Base-by-base conservation (phyloP, 148 eudicot species). In the Persicaria maculosa region DNA sequence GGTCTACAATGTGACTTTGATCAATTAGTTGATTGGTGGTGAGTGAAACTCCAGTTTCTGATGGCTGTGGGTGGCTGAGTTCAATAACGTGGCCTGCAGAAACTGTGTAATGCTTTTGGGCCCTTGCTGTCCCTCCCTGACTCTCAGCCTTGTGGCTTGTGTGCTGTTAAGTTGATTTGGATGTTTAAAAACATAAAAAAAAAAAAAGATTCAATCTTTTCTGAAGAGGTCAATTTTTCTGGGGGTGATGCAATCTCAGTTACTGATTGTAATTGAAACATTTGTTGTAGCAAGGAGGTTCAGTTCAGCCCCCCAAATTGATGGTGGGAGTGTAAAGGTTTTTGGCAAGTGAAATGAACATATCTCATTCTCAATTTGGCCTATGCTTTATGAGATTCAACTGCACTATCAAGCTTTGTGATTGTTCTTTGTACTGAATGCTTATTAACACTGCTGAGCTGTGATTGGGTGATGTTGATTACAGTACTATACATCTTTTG, bases 391-490 rank as follows among this genome's bases (percentile, higher is more conserved):
- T 17, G 62, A 17, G 62, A 57, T 57, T 57, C 25, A 57, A 57
- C 31, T 57, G 31, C 31, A 57, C 25, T 57, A 25, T 20, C 5
- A 0, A 61, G 40, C 40, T 31, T 31, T 31, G 67, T 61, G 31
- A 57, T 61, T 61, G 67, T 61, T 61, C 67, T 61, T 61, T 61
- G 67, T 61, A 61, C 43, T 61, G 67, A 22, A 25, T 61, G 67
- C 43, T 31, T n/a, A 61, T 61, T 61, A 61, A 22, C 43, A 61
- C 44, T 61, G 67, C 67, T 25, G 22, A 61, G 67, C 67, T 61
- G 67, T 61, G 67, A 61, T 9, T 61, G 43, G 67, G 4, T 22
- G 43, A 12, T 61, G 67, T 9, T 61, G 67, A 61, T 57, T 57
- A 9, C 20, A 17, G 62, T 57, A 57, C 62, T 57, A 10, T 10